Percentiles rank a stretch among this genome's conserved stretches.
Conservation (phyloP, 2,329 filamentous ascomycete species). For the Penicillium sp. region DNA sequence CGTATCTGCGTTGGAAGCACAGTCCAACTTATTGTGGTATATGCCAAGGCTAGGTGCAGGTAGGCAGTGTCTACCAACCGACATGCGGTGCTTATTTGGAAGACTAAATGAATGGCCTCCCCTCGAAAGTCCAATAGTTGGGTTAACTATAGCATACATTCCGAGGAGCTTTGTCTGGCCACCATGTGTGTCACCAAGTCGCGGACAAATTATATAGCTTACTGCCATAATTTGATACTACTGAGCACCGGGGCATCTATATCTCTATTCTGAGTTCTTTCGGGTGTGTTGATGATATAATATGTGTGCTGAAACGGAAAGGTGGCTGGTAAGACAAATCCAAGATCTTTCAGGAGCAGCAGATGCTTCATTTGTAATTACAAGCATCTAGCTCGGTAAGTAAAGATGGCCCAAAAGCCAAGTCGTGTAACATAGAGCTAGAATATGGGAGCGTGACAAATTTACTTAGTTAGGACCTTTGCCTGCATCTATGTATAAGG, state of each 20-base stretch:
- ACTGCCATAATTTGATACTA: neutral
- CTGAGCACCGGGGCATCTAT: neutral
- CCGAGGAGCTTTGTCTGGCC: no score
- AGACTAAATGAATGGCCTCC: no score
- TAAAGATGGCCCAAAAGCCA: rapidly evolving
- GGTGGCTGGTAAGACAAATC: neutral
- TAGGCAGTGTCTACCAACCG: neutral
- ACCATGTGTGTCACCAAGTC: neutral
- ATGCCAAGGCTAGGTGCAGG: neutral
- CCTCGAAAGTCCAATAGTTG: no score
- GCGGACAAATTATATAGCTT: neutral
- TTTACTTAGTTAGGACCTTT: no score
- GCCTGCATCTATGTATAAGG: no score
- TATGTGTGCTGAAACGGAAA: neutral
- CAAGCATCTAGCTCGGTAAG: neutral
- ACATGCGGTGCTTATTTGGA: neutral
- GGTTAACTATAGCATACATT: no score
- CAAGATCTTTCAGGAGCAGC: neutral
- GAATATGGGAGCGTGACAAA: neutral
- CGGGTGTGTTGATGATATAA: no score
- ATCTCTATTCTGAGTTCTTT: neutral
- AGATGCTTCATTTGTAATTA: neutral
- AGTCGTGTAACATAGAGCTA: neutral
- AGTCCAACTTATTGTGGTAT: no score
- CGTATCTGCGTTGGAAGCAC: neutral